Conservation (phyloP, 805 yeast genomes). For the Hermanozyma aechmeae region DNA sequence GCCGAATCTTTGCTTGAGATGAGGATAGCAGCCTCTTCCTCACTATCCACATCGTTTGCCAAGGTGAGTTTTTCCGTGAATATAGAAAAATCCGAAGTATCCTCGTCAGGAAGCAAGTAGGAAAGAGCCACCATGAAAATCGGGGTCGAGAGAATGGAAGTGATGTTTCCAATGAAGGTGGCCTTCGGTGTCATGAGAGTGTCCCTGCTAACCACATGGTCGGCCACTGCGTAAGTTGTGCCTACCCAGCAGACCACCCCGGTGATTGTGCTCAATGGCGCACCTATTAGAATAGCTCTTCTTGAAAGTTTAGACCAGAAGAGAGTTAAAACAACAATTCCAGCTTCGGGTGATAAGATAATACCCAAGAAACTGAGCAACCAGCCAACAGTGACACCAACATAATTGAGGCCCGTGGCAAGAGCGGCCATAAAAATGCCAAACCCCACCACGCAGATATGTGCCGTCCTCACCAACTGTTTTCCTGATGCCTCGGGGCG, state of each 20-base stretch:
- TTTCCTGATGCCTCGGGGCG: slow-evolving; percentile 30
- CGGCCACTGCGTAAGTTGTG: slow-evolving; percentile 2
- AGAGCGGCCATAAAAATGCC: slow-evolving; percentile 29
- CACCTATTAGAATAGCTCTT: slow-evolving; percentile 9
- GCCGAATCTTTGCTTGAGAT: slow-evolving; percentile 7
- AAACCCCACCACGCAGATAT: slow-evolving; percentile 26
- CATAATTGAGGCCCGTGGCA: slow-evolving; percentile 30
- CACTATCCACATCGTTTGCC: slow-evolving; percentile 25
- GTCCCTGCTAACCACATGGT: slow-evolving; percentile 1
- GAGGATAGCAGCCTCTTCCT: slow-evolving; percentile 16
- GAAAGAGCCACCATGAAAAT: slow-evolving; percentile 13
- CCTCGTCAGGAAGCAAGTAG: slow-evolving; percentile 7
- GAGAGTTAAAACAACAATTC: slow-evolving; percentile 22
- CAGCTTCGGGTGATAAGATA: slow-evolving; percentile 26
- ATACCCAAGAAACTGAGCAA: slow-evolving; percentile 30
- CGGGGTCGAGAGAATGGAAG: slow-evolving; percentile 2
- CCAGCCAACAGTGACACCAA: slow-evolving; percentile 35
- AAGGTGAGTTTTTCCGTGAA: slow-evolving; percentile 8
- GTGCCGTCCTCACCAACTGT: slow-evolving; percentile 24
- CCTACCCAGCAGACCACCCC: slow-evolving; percentile 16
- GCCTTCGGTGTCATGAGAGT: slow-evolving; percentile 2
- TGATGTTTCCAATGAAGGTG: slow-evolving; percentile 3
- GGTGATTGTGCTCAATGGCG: slow-evolving; percentile 13
- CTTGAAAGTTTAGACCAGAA: slow-evolving; percentile 24
- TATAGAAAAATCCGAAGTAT: slow-evolving; percentile 15